Percentiles rank a stretch among this genome's conserved stretches.
These are phyloP conservation scores for Simmondsia chinensis DNA, from an alignment of 148 eudicot genomes.

Conservation along the genomic window DNA sequence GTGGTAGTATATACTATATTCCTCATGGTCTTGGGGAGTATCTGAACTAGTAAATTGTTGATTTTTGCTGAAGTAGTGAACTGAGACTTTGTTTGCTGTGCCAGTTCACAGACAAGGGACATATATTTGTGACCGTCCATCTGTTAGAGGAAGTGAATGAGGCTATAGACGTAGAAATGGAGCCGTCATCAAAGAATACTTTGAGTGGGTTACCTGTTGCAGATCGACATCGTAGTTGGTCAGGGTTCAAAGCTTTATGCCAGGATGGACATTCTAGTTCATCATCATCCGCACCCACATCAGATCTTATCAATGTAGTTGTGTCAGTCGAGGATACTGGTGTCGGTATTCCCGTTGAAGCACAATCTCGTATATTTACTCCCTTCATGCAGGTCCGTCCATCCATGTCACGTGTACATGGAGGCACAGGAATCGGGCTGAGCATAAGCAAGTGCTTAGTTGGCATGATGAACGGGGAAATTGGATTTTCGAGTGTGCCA, in stretches of 20 bases:
- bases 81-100: constrained; percentile 14
- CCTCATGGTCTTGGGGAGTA: no score
- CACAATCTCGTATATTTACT: constrained; percentile 76
- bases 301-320: constrained; percentile 44
- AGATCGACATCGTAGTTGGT: constrained; percentile 67
- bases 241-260: constrained; percentile 40
- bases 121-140: constrained; percentile 79
- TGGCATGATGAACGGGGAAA: constrained; percentile 80
- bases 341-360: constrained; percentile 81
- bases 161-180: constrained; percentile 40
- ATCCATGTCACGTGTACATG: constrained; percentile 53
- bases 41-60: background rate
- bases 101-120: constrained; percentile 94
- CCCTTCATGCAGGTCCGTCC: constrained; percentile 98
- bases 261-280: constrained; percentile 29
- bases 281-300: constrained; percentile 11
- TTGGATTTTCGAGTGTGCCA: constrained; percentile 69
- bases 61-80: background rate
- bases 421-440: constrained; percentile 94
- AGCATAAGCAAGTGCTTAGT: constrained; percentile 98
- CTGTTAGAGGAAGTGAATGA: constrained; percentile 76
- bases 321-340: constrained; percentile 97
- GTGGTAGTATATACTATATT: no score
- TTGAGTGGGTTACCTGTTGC: constrained; percentile 84
- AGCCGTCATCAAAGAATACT: constrained; percentile 36